Base-by-base conservation (phyloP, 495 filamentous ascomycete species). In the Penicillium ucsense region DNA sequence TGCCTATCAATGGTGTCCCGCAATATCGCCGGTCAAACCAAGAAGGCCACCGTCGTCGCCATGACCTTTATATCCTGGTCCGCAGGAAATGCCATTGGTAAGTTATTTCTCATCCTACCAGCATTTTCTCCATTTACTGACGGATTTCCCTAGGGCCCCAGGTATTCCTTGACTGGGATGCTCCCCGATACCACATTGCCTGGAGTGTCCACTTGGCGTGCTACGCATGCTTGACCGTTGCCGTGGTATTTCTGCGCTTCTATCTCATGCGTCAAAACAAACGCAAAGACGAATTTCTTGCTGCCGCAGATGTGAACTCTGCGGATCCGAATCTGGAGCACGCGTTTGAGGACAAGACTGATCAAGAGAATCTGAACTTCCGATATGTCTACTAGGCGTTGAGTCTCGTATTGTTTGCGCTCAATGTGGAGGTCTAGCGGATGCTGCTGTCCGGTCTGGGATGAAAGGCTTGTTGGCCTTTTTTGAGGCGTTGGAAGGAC, bases 21-120 rank as follows among this genome's bases (percentile, higher is more conserved):
- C 11, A 85, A 86, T 43, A 75, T 86, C n/a, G 80, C 79, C 8
- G 82, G 82, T 9, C 83, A 82, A 52, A 84, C 82, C 6, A 86
- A 86, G 61, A 85, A 85, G 51, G 65, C 73, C 0, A 66, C 67
- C 3, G 68, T 74, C 2, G 69, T 73, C 4, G 73, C 73, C 9
- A 57, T 63, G 7, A 70, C 66, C 0, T 72, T 73, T 38, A 57
- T 73, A 12, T 67, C 65, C 4, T 73, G 66, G 65, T 66, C 67
- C 30, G 60, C 62, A 10, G 68, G 70, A 3, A 73, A 73, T 38
- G 67, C 67, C 6, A 67, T 71, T 33, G 68, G 67, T 59, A 50
- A n/a, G 55, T 48, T 10, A 8, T 6, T 5, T 27, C 36, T 3
- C 29, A 29, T 20, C 35, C 8, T 28, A 10, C 10, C 28, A 6